Evolutionary conservation across 257 asterid genomes (phyloP), one percentile per base, ranked within the genome.

Genomic region (Solanum rostratum): DNA sequence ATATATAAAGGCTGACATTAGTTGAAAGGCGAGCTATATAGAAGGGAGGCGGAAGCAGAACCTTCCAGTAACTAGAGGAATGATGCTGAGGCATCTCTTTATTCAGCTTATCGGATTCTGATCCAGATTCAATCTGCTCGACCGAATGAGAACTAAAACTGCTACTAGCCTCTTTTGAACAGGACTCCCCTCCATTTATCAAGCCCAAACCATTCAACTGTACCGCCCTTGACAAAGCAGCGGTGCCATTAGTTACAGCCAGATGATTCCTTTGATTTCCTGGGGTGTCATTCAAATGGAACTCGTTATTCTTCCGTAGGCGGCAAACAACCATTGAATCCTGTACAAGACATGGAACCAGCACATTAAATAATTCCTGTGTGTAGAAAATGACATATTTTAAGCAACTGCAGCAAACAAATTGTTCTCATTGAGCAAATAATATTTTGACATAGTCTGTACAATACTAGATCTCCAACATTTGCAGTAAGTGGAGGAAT

Each of bases 301-400:
- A 94, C 8, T 94, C 97, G 1, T 55, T 86, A 87, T 94, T 96
- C 93, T 91, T 96, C 57, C 95, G 84, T 7, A 96, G 90, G 60
- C 99, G 97, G 84, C 99, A 96, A 11, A 96, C 90, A 18, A 94
- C 97, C 94, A 91, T 90, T 4, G 87, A 86, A 84, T 94, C 98
- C 99, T 95, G 83, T 49, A 76, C 6, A 80, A 65, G 52, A 54
- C 83, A 63, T 19, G 70, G 55, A 46, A 85, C 16, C 24, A 10
- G 45, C 10, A 37, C 6, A 33, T 52, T 11, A 16, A 30, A 85
- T 13, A 3, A 4, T 16, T 65, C 2, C 85, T 29, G 19, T 10
- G 8, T 29, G 46, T 73, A 74, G 69, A 86, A 50, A 7, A 66
- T 85, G 41, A n/a, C 24, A 70, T 68, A 33, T 4, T 27, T 24